Conservation (phyloP, 768 basidiomycete species). For the Chalciporus piperatus region DNA sequence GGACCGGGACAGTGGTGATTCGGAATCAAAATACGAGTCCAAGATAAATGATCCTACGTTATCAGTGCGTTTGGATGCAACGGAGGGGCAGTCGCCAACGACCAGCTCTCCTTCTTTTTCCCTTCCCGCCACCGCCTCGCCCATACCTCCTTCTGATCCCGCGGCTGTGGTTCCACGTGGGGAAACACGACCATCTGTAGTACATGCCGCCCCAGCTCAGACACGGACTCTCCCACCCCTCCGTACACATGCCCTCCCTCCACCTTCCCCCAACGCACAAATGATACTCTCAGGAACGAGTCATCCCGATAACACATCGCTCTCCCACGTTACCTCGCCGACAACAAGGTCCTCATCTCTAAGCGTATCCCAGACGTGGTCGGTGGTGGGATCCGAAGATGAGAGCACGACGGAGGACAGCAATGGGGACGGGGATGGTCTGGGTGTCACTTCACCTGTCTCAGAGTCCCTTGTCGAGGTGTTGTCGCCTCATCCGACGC, state of each 20-base stretch:
- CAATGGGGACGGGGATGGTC: neutral
- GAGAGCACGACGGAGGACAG: neutral
- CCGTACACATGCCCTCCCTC: slow-evolving; percentile 8
- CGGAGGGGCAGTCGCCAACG: neutral
- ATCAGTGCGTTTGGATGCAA: neutral
- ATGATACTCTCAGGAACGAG: slow-evolving; percentile 1
- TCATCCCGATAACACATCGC: neutral
- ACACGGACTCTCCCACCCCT: slow-evolving; percentile 5
- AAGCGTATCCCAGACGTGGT: neutral
- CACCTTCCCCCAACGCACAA: slow-evolving; percentile 2
- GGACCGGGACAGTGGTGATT: neutral
- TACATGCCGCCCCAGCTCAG: neutral
- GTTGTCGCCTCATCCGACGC: slow-evolving; percentile 17
- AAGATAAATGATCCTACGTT: too few species aligned
- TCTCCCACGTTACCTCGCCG: neutral
- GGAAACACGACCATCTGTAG: neutral
- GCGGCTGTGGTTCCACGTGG: neutral
- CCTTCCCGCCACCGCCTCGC: too few species aligned
- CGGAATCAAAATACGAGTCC: neutral
- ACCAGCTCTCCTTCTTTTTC: neutral
- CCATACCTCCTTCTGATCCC: neutral
- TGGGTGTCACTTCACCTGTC: neutral
- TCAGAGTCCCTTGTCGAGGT: slow-evolving; percentile 16
- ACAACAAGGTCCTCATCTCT: neutral
- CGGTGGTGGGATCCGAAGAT: neutral